Conservation (phyloP, 1,139 yeast species). For the Lodderomyces jiufengensis region DNA sequence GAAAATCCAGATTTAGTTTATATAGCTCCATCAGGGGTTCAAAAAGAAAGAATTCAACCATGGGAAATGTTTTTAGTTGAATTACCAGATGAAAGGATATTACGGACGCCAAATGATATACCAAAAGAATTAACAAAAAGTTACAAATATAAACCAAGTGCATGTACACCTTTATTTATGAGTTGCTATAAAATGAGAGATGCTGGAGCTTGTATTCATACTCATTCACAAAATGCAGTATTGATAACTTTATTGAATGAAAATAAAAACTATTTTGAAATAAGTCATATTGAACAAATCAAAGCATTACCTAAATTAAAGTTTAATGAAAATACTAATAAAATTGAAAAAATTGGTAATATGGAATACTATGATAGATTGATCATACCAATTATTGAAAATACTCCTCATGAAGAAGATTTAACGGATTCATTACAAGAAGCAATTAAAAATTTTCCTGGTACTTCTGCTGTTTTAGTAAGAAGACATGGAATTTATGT, state of each 20-base stretch:
- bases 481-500: constrained; percentile 93
- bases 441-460: constrained; percentile 67
- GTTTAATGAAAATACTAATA: constrained; percentile 32
- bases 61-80: constrained; percentile 80
- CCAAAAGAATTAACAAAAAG: constrained; percentile 37
- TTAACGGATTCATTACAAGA: constrained; percentile 63
- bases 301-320: constrained; percentile 72
- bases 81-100: constrained; percentile 47
- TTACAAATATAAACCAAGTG: constrained; percentile 73
- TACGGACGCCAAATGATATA: constrained; percentile 55
- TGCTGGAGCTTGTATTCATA: constrained; percentile 94
- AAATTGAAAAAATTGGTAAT: constrained; percentile 60
- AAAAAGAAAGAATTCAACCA: constrained; percentile 83
- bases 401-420: constrained; percentile 85
- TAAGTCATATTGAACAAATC: constrained; percentile 84
- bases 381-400: constrained; percentile 85
- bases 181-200: constrained; percentile 68
- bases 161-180: constrained; percentile 87
- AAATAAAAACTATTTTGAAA: constrained; percentile 61
- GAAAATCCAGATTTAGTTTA: constrained; percentile 50
- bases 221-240: constrained; percentile 89
- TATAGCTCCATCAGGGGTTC: constrained; percentile 94
- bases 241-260: constrained; percentile 68
- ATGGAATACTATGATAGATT: constrained; percentile 71
- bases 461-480: constrained; percentile 80